Percentiles rank a stretch among this genome's conserved stretches.
Evolutionary conservation across 768 basidiomycete species (phyloP).

Genomic region (Exidia glandulosa): DNA sequence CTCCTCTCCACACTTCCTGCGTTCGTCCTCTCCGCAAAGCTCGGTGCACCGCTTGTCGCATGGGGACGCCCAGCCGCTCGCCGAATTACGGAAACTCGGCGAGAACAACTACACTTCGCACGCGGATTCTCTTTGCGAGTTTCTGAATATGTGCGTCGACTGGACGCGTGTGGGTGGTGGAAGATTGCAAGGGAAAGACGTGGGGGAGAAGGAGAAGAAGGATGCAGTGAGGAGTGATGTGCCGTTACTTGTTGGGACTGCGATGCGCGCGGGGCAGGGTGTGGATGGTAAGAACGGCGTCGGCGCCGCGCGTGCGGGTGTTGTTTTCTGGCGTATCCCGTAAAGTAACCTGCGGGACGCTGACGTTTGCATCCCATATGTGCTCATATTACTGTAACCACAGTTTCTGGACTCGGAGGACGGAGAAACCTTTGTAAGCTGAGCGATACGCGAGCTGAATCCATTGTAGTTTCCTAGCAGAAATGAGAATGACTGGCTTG

Average conservation of each 20-base stretch:
- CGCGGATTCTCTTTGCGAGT: conserved; percentile 39
- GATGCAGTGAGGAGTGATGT: conserved; percentile 36
- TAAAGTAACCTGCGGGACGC: too few species aligned
- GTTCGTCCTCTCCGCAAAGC: conserved; percentile 46
- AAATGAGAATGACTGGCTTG: too few species aligned
- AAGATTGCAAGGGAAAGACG: neutral
- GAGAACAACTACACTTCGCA: neutral
- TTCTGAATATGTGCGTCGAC: conserved; percentile 49
- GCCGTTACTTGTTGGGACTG: conserved; percentile 41
- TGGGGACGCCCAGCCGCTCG: conserved; percentile 47
- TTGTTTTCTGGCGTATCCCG: conserved; percentile 59
- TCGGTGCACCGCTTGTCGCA: conserved; percentile 49
- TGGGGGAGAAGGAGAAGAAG: conserved; percentile 18
- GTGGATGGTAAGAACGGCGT: conserved; percentile 45
- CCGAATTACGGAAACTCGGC: neutral
- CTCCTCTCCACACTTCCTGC: conserved; percentile 52
- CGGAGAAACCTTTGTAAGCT: too few species aligned
- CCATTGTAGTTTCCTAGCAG: too few species aligned
- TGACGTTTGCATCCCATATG: too few species aligned
- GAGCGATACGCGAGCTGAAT: too few species aligned
- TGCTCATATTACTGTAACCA: too few species aligned
- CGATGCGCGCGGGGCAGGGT: conserved; percentile 37
- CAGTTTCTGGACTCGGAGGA: too few species aligned
- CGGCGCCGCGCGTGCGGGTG: conserved; percentile 45
- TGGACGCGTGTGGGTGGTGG: conserved; percentile 36